Evolutionary conservation across 805 yeast species (phyloP).

Genomic region (Debaryomyces maramus): DNA sequence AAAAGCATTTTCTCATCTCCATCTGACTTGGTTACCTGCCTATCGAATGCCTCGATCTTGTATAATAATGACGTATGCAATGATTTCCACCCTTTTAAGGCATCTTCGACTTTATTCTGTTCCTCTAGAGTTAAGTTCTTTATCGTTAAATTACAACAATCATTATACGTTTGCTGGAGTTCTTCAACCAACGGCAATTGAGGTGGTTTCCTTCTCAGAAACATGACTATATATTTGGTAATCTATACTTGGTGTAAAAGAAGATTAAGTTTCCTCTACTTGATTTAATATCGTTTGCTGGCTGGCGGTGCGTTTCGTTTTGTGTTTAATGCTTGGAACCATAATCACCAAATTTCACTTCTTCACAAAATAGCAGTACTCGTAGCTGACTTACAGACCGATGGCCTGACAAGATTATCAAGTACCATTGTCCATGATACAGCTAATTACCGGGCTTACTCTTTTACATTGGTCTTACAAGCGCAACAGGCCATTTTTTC

Average conservation of each 20-base stretch:
- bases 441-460: too few relatives aligned
- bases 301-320: constrained; percentile 1
- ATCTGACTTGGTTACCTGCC: constrained; percentile 27
- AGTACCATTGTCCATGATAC: too few relatives aligned
- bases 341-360: background rate
- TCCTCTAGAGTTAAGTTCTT: constrained; percentile 61
- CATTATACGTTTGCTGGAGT: constrained; percentile 60
- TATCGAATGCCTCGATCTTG: constrained; percentile 56
- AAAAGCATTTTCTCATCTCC: constrained; percentile 26
- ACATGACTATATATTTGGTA: constrained; percentile 40
- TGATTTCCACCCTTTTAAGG: constrained; percentile 72
- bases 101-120: constrained; percentile 48
- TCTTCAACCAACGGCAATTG: constrained; percentile 52
- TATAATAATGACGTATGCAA: constrained; percentile 61
- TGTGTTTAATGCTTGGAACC: constrained; percentile 1
- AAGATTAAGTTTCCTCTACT: too few relatives aligned
- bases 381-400: too few relatives aligned
- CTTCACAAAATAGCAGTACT: background rate
- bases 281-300: constrained; percentile 1
- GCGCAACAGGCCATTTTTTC: too few relatives aligned
- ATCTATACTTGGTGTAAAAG: too few relatives aligned
- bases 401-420: too few relatives aligned
- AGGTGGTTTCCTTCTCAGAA: constrained; percentile 58
- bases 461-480: too few relatives aligned
- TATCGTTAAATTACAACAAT: constrained; percentile 59